Base-by-base conservation (phyloP, 306 rosid genomes). In the Senna siamea region DNA sequence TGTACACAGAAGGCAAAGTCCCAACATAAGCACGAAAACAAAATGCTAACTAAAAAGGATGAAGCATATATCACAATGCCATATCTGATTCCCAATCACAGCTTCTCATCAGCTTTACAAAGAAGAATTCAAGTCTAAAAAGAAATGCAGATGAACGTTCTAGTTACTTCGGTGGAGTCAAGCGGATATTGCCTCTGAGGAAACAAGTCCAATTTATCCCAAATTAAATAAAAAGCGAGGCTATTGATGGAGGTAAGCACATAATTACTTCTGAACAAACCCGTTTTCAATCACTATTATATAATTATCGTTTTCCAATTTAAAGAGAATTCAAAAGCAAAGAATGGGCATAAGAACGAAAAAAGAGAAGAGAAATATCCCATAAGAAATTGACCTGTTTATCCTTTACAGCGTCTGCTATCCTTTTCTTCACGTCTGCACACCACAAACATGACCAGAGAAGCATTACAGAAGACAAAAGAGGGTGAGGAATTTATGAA, bases 341-440 rank as follows among this genome's bases (percentile, higher is more conserved):
- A 4, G 14, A 54, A 44, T 1, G 30, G 11, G 38, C 0, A 66
- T 32, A 34, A 57, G 54, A 34, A 14, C 2, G 4, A 59, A 11
- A 22, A 8, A 30, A 14, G 3, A 56, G 17, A 3, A 26, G 11
- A 4, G 18, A 11, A 79, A 9, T 14, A 15, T 28, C 48, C 3
- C 0, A n/a, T 1, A 32, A 38, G 20, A 66, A 64, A 69, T 13
- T 72, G n/a, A 90, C 96, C 89, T 89, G 98, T 12, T 86, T 82
- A 67, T 90, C 96, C 52, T 68, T 73, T 32, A 89, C 89, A 41
- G 91, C 96, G 0, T 88, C 93, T 11, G 89, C 80, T 62, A 93
- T 85, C 82, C 93, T 88, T 69, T 82, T 85, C 96, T 89, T 91
- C 72, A 82, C 92, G 4, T 86, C 96, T 93, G 86, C 55, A 64